Evolutionary conservation across 2,329 filamentous ascomycete species (phyloP).

Genomic region (Calycina marina): DNA sequence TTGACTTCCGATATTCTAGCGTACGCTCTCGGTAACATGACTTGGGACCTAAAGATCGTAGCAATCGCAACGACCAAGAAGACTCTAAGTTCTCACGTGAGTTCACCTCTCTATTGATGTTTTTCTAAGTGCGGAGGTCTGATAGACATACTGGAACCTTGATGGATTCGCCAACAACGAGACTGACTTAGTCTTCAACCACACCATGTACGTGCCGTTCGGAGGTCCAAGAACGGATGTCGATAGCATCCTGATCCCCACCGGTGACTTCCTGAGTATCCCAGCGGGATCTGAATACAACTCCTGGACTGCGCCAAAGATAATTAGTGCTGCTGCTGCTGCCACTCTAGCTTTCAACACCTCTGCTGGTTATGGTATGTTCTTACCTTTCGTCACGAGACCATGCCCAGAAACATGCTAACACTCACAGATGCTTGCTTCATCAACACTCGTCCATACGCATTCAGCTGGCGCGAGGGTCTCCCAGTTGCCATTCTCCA

Average conservation of each 20-base stretch:
- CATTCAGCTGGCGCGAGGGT: slow-evolving; percentile 48
- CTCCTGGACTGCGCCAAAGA: slow-evolving; percentile 71
- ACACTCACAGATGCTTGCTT: slow-evolving; percentile 45
- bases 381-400: neutral
- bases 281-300: slow-evolving; percentile 55
- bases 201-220: slow-evolving; percentile 60
- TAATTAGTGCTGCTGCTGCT: slow-evolving; percentile 61
- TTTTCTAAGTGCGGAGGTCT: slow-evolving; percentile 1
- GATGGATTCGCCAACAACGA: slow-evolving; percentile 65
- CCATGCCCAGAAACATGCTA: too few relatives aligned
- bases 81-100: slow-evolving; percentile 50
- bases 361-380: slow-evolving; percentile 72
- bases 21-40: slow-evolving; percentile 50
- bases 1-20: slow-evolving; percentile 23
- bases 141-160: slow-evolving; percentile 69
- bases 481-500: slow-evolving; percentile 51
- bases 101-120: slow-evolving; percentile 1
- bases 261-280: slow-evolving; percentile 61
- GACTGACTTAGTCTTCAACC: slow-evolving; percentile 50
- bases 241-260: slow-evolving; percentile 61
- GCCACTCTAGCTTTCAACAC: slow-evolving; percentile 51
- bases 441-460: slow-evolving; percentile 46
- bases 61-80: slow-evolving; percentile 57
- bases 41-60: slow-evolving; percentile 61
- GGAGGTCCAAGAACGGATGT: slow-evolving; percentile 52